Base-by-base conservation (phyloP, 257 asterid species). In the Marsdenia floribunda region DNA sequence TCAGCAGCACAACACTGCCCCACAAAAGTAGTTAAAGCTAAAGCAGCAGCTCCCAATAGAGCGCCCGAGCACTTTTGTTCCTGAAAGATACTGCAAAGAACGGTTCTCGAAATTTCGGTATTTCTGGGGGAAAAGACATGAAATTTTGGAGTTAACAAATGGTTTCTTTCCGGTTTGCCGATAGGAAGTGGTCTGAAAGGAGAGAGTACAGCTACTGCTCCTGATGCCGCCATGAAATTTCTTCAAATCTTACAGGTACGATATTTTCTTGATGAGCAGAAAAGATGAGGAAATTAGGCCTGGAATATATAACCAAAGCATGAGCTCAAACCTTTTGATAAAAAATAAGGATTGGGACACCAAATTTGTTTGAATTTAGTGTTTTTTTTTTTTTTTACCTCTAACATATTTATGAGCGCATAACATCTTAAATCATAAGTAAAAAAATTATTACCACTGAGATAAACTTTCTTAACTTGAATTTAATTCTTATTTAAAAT, bases 1-100 rank as follows among this genome's bases (percentile, higher is more conserved):
- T 86, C 96, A 1, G 85, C 82, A 67, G 92, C 93, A 81, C 24
- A 69, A 50, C 92, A 73, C 68, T 95, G 81, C 16, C 82, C 93
- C 37, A 72, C 83, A 16, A 88, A 76, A 14, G 86, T 73, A 40
- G 83, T 64, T 33, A 92, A 75, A 74, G 88, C 86, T 72, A 89
- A 79, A 74, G 91, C 96, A 82, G 90, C 87, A 70, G 87, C 90
- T 69, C 93, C 92, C 29, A 88, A 40, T 69, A 90, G 75, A 80
- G 81, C 29, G 71, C 78, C 63, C 18, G 6, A 44, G 77, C 81
- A 64, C 65, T 81, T 82, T 24, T 87, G 73, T 79, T 77, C 74
- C 70, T 66, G 75, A 60, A 81, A 77, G 38, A 37, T 69, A 33
- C 47, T 67, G 69, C 73, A 57, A 69, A 42, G 29, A 50, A 68